Percentiles rank a stretch among this genome's conserved stretches.
Conservation (phyloP, 345 rosid species). For the Arabidopsis suecica region DNA sequence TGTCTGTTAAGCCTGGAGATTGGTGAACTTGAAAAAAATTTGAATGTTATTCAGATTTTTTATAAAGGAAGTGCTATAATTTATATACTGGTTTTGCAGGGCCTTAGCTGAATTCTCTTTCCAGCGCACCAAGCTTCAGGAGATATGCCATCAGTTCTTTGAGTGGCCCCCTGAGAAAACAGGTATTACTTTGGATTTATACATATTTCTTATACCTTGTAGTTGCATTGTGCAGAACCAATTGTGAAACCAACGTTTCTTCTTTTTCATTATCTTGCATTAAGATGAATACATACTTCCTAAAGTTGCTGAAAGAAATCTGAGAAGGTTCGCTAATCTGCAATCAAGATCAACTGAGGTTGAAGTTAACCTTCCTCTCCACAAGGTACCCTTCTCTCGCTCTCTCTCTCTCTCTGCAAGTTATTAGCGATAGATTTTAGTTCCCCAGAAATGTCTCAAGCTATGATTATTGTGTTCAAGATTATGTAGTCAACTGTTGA, state of each 20-base stretch:
- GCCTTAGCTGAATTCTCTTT: slow-evolving; percentile 65
- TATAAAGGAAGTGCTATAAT: slow-evolving; percentile 6
- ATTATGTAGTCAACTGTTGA: background rate
- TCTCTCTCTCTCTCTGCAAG: slow-evolving; percentile 18
- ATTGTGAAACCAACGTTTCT: background rate
- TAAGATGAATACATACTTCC: slow-evolving; percentile 91
- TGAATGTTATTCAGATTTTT: background rate
- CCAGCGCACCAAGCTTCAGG: slow-evolving; percentile 62
- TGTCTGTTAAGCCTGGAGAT: background rate
- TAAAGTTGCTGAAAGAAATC: slow-evolving; percentile 87
- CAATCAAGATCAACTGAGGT: slow-evolving; percentile 54
- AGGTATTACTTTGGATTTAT: slow-evolving; percentile 51
- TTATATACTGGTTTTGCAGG: slow-evolving; percentile 42
- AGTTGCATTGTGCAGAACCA: slow-evolving; percentile 12
- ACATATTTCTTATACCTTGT: background rate
- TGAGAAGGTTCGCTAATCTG: slow-evolving; percentile 70
- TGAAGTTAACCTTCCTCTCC: slow-evolving; percentile 56
- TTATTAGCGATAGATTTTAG: slow-evolving; percentile 9
- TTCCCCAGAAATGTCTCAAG: background rate
- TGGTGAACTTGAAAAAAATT: slow-evolving; percentile 4
- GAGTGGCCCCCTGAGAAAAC: slow-evolving; percentile 90
- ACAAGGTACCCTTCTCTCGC: slow-evolving; percentile 49
- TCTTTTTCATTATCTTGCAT: slow-evolving; percentile 1
- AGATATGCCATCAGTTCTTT: slow-evolving; percentile 65
- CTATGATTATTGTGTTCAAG: background rate